These are phyloP conservation scores for Schwanniomyces yamadae DNA, from an alignment of 805 yeast genomes.

Conservation along the genomic window DNA sequence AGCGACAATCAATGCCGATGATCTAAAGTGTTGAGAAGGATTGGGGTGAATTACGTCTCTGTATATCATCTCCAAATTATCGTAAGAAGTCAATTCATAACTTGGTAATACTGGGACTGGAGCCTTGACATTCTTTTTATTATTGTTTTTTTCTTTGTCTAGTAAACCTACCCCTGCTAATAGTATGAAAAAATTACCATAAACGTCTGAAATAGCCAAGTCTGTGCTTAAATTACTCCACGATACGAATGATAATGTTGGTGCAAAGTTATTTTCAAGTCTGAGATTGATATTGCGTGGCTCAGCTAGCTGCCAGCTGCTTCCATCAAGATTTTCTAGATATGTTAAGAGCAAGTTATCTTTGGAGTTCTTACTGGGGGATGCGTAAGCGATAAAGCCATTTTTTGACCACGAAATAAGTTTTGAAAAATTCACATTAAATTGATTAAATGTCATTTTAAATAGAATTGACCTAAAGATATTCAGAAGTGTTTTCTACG, in stretches of 20 bases:
- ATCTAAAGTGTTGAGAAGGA: slow-evolving; percentile 8
- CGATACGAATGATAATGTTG: slow-evolving; percentile 45
- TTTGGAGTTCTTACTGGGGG: slow-evolving; percentile 32
- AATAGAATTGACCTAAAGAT: too few relatives aligned
- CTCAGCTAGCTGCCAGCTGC: slow-evolving; percentile 71
- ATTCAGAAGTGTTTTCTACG: too few relatives aligned
- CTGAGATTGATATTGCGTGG: slow-evolving; percentile 41
- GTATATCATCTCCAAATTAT: slow-evolving; percentile 49
- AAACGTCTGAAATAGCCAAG: slow-evolving; percentile 71
- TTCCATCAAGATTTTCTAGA: slow-evolving; percentile 73
- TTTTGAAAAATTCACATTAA: slow-evolving; percentile 7
- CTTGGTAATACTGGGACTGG: slow-evolving; percentile 29
- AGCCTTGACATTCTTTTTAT: slow-evolving; percentile 18
- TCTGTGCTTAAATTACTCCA: slow-evolving; percentile 85
- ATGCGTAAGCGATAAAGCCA: slow-evolving; percentile 77
- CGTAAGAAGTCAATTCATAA: slow-evolving; percentile 44
- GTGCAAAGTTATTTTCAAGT: slow-evolving; percentile 23
- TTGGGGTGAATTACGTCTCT: slow-evolving; percentile 32
- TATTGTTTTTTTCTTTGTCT: slow-evolving; percentile 28
- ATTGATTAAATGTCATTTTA: not conserved
- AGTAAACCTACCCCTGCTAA: slow-evolving; percentile 43
- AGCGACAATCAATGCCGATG: slow-evolving; percentile 35
- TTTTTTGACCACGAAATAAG: slow-evolving; percentile 75
- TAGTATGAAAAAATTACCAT: slow-evolving; percentile 55
- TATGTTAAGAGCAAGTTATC: slow-evolving; percentile 57